Base-by-base conservation (phyloP, 2,329 filamentous ascomycete species). In the Colletotrichum sp. region DNA sequence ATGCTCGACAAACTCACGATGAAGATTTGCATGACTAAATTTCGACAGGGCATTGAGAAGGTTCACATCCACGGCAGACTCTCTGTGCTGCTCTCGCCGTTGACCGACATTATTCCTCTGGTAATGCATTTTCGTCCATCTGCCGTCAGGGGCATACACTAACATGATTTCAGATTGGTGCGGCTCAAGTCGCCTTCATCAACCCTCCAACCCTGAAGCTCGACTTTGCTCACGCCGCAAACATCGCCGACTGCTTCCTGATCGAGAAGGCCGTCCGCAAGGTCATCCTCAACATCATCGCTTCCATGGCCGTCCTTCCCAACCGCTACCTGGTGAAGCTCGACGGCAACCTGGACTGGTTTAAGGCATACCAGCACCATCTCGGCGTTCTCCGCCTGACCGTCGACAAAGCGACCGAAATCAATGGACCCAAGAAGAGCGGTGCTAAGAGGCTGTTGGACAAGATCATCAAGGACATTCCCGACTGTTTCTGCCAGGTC, bases 311-410 rank as follows among this genome's bases (percentile, higher is more conserved):
- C 7, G 86, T 88, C 6, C 84, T 89, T 13, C 88, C 88, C 10
- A 89, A 89, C 79, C 87, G 88, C 63, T 88, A 85, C 81, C 84
- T 89, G 15, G 85, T 88, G 79, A 89, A 89, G 79, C 82, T 89
- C 9, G 86, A 88, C 78, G 72, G 80, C 75, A 84, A 82, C 75
- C 87, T 84, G 79, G 87, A 89, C 81, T 89, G 85, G 80, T 88
- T 89, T 84, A 85, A 85, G 80, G 87, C 87, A 0, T 88, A 87
- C 80, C 83, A 87, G 63, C 85, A 83, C 18, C 85, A 86, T 26
- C 78, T 85, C 7, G 88, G 88, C 60, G 81, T 86, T 8, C 77
- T 89, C 12, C 87, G 87, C 16, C 78, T 89, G 6, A 89, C 86
- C 1, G 76, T 89, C 32, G 85, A 85, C 72, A 84, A 82, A 55